phyloP scores from a whole-genome alignment of 495 filamentous ascomycete species.

The Schizothecium vesticola region DNA sequence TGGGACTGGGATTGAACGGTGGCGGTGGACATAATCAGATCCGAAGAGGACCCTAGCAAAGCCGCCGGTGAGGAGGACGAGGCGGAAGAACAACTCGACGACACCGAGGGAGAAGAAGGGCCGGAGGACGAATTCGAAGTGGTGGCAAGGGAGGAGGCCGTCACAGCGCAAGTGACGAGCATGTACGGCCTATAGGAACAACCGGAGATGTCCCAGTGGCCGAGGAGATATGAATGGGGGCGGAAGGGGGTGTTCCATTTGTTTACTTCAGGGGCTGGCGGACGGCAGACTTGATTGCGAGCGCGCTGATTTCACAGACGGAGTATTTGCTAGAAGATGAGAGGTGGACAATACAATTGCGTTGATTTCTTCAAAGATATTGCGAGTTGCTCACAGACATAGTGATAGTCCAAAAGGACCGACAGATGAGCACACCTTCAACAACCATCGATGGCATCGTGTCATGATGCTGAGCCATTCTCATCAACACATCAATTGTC shows the following conservation, averaged over 20 bases:
- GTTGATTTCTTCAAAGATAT: neutral
- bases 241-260: neutral
- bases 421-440: neutral
- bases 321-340: neutral
- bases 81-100: neutral
- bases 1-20: no score
- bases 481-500: neutral
- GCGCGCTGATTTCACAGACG: neutral
- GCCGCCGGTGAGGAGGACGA: no score
- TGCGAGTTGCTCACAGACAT: neutral
- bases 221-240: neutral
- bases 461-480: neutral
- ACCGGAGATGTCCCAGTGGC: neutral
- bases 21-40: no score
- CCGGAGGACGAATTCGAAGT: neutral
- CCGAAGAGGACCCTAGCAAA: no score
- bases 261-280: neutral
- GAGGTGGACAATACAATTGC: neutral
- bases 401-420: neutral
- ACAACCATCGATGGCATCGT: neutral
- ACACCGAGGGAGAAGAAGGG: neutral
- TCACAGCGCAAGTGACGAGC: neutral
- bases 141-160: neutral
- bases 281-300: neutral
- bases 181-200: neutral